phyloP scores from a whole-genome alignment of 2,329 filamentous ascomycete genomes.

The Cytospora piceicola region DNA sequence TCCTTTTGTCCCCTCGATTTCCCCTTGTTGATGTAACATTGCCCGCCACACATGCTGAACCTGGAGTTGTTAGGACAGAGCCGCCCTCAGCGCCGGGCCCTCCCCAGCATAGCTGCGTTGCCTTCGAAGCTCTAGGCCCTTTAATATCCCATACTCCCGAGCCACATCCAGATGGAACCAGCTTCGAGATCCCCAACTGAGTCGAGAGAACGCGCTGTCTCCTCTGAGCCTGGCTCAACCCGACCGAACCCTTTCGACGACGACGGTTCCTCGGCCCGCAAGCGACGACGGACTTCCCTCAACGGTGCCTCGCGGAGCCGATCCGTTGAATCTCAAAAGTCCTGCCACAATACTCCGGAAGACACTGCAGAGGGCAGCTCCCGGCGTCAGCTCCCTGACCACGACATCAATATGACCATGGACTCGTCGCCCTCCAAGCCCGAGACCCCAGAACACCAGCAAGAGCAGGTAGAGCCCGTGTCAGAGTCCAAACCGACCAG shows the following conservation, averaged over 20 bases:
- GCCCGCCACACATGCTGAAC: constrained; percentile 60
- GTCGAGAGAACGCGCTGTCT: constrained; percentile 61
- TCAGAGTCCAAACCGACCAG: constrained; percentile 56
- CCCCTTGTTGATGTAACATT: constrained; percentile 23
- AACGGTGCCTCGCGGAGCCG: constrained; percentile 56
- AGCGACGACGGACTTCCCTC: constrained; percentile 64
- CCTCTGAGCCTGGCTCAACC: constrained; percentile 65
- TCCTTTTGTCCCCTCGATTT: constrained; percentile 31
- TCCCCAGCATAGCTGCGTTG: constrained; percentile 57
- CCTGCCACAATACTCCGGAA: constrained; percentile 18
- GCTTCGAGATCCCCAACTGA: constrained; percentile 51
- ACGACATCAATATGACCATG: constrained; percentile 46
- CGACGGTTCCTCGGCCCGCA: constrained; percentile 56
- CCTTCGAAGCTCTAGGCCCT: constrained; percentile 52
- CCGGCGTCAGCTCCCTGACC: constrained; percentile 27
- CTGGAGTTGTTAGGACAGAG: constrained; percentile 46
- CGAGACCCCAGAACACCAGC: constrained; percentile 48
- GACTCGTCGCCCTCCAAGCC: constrained; percentile 46
- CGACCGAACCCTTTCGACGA: constrained; percentile 67
- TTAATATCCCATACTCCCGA: constrained; percentile 41
- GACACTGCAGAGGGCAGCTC: constrained; percentile 1
- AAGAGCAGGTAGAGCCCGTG: constrained; percentile 40
- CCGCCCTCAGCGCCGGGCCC: constrained; percentile 52
- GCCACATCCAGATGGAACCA: constrained; percentile 58
- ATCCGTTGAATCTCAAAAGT: constrained; percentile 49